Base-by-base conservation (phyloP, 148 eudicot genomes). In the Bassia scoparia region DNA sequence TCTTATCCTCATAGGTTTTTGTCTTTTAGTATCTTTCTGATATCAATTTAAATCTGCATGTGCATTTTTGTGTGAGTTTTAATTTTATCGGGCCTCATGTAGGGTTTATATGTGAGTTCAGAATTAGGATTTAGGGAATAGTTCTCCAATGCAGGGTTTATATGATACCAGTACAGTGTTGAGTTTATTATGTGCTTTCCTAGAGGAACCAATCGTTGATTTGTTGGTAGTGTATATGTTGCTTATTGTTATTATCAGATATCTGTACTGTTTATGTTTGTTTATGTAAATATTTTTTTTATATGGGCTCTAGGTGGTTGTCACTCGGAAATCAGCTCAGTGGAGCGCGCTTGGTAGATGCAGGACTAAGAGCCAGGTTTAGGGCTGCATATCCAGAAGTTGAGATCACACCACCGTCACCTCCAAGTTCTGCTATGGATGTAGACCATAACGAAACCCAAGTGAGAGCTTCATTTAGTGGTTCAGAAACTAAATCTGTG, bases 321-420 rank as follows among this genome's bases (percentile, higher is more conserved):
- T 94, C 96, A 54, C 90, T 91, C 21, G 98, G 98, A 31, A 91
- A 94, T 80, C 98, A 91, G 76, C 78, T 94, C 79, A 84, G 71
- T 71, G 97, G 97, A 56, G 93, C 74, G 11, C 78, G 93, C 26
- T 75, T 94, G 54, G 96, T 91, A 37, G 97, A 88, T 75, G 97
- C 89, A 68, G 98, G 98, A 52, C 87, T 93, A 18, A 80, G 98
- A 33, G 98, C 97, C 33, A 83, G 98, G 81, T 95, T 95, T 69
- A 95, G 87, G 84, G 98, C 98, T 56, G 97, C 97, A 38, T 95
- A 95, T 76, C 96, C 97, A 43, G 99, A 95, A 29, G 89, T 90
- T 24, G 97, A 89, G 73, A 90, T 95, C 73, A 89, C 90, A 76
- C 99, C 99, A 12, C 74, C 81, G 55, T 95, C 99, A 23, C 97